Evolutionary conservation across 2,329 filamentous ascomycete genomes (phyloP), one percentile per base, ranked within the genome.

Genomic region (Xylaria digitata): DNA sequence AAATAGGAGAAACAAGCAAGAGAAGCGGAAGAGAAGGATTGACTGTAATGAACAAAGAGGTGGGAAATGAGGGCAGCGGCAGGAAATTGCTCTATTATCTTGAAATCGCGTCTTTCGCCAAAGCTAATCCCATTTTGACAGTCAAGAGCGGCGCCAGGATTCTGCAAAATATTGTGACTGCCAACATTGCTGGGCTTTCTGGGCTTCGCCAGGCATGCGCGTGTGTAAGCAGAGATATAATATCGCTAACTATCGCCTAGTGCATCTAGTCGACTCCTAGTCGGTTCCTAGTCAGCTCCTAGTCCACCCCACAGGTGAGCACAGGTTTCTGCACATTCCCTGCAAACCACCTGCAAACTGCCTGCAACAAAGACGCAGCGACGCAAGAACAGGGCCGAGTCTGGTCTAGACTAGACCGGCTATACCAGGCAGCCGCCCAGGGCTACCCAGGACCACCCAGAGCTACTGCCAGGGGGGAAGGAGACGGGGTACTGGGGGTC

Each of bases 71-170:
- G 32, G 52, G 45, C 56, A 42, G 32, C 13, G 2, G 42, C 32
- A 54, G 61, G 65, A 67, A 67, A 67, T 67, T 67, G 57, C 65
- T 54, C 37, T 56, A 54, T 57, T 57, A 57, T 64, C 60, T 60
- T 55, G 49, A n/a, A 53, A 58, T 61, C 57, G 56, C 61, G 56
- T 57, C 56, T 52, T 42, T 45, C 34, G 49, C 37, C 55, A 64
- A 26, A 58, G 62, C 56, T 64, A 64, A 58, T 50, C 61, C 50
- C 61, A 64, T 65, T 67, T 54, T 23, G 57, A 61, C n/a, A 46
- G 48, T 50, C 45, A 60, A 52, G 61, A 60, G 15, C 48, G 52
- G 19, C 34, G 52, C 54, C 42, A 65, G 48, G 58, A 65, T 61
- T 46, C 32, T 43, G 54, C 40, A 50, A 23, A 59, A 48, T 58